Evolutionary conservation across 495 filamentous ascomycete genomes (phyloP).

Genomic region (Talaromyces borbonicus): DNA sequence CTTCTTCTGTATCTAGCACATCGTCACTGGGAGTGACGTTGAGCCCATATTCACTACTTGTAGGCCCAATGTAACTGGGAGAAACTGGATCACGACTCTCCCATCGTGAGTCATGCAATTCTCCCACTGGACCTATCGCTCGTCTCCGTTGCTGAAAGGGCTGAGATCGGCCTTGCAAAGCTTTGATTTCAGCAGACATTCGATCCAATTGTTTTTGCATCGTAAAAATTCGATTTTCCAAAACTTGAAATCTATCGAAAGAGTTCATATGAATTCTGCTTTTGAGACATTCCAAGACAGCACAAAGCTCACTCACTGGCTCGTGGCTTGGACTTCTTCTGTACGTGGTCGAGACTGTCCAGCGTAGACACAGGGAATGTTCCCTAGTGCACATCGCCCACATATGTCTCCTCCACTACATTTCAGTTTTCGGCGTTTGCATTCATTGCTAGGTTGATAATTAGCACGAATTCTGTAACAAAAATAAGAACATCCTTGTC

Average conservation of each 20-base stretch:
- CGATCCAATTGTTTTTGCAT: slow-evolving; percentile 4
- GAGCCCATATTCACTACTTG: slow-evolving; percentile 21
- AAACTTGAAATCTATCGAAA: not conserved
- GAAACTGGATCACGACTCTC: slow-evolving; percentile 4
- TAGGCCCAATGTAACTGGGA: slow-evolving; percentile 2
- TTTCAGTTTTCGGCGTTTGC: slow-evolving; percentile 85
- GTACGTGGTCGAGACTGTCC: slow-evolving; percentile 4
- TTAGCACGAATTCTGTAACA: no score
- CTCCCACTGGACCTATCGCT: not conserved
- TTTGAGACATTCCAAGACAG: no score
- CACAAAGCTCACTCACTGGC: no score
- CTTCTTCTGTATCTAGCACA: slow-evolving; percentile 2
- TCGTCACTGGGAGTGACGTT: slow-evolving; percentile 10
- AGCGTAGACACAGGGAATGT: slow-evolving; percentile 60
- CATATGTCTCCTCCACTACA: slow-evolving; percentile 76
- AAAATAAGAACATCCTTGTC: not conserved
- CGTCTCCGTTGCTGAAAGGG: not conserved
- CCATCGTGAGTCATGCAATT: slow-evolving; percentile 1
- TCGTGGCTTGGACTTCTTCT: not conserved
- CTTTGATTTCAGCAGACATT: not conserved
- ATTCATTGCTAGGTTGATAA: slow-evolving; percentile 77
- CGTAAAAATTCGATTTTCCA: slow-evolving; percentile 1
- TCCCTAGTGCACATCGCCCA: slow-evolving; percentile 56
- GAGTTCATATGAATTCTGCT: no score
- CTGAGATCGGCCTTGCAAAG: not conserved